Percentiles rank a stretch among this genome's conserved stretches.
phyloP scores from a whole-genome alignment of 2,329 filamentous ascomycete species.

The Colletotrichum navitas region DNA sequence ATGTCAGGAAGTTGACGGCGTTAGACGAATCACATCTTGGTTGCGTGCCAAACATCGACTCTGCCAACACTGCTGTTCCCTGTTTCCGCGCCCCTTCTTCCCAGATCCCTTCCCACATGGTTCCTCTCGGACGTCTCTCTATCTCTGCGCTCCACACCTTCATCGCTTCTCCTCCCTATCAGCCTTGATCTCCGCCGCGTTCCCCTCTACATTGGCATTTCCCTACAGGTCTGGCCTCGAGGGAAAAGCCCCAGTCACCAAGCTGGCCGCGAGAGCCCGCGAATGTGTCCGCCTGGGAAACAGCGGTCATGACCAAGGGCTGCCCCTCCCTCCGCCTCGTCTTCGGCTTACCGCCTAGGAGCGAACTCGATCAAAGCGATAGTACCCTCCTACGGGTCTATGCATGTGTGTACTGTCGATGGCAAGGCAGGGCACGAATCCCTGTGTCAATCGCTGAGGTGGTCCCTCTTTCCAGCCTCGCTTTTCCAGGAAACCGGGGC shows the following conservation, averaged over 20 bases:
- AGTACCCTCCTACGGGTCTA: neutral
- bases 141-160: slow-evolving; percentile 12
- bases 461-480: slow-evolving; percentile 30
- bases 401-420: neutral
- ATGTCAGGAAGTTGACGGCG: neutral
- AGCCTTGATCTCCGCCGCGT: slow-evolving; percentile 21
- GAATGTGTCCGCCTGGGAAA: slow-evolving; percentile 7
- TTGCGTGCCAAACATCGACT: slow-evolving; percentile 4
- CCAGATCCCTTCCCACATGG: slow-evolving; percentile 22
- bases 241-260: neutral
- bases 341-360: slow-evolving; percentile 3
- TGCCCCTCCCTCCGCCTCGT: slow-evolving; percentile 7
- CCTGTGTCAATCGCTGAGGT: slow-evolving; percentile 35
- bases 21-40: slow-evolving; percentile 7
- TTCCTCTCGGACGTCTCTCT: neutral
- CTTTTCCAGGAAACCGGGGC: slow-evolving; percentile 18
- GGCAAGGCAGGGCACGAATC: slow-evolving; percentile 23
- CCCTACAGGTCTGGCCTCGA: neutral
- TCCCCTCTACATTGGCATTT: neutral
- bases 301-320: slow-evolving; percentile 4
- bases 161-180: slow-evolving; percentile 8
- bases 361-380: neutral
- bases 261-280: neutral
- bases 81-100: slow-evolving; percentile 18
- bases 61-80: slow-evolving; percentile 32